Conservation (phyloP, 1,284 basidiomycete genomes). For the Cystobasidium sp. region DNA sequence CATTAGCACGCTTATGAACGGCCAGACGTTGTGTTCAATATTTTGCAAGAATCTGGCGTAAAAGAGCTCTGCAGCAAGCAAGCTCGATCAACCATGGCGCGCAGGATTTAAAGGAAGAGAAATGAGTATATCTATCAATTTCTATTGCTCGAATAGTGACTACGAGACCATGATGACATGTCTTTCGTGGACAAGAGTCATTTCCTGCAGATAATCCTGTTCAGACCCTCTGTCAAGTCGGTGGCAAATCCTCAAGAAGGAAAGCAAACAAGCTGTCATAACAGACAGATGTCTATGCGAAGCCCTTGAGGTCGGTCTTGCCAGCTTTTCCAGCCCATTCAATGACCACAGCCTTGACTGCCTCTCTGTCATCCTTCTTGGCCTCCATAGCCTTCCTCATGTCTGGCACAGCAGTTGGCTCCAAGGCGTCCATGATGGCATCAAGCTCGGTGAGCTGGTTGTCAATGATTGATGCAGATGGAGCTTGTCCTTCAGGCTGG, state of each 20-base stretch:
- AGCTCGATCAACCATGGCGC: too few species aligned
- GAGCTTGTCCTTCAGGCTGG: constrained; percentile 59
- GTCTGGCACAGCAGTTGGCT: constrained; percentile 62
- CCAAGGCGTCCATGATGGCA: constrained; percentile 60
- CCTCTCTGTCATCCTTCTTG: constrained; percentile 53
- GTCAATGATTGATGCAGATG: constrained; percentile 62
- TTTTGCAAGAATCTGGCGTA: too few species aligned
- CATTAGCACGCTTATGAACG: neutral
- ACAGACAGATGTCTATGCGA: constrained; percentile 53
- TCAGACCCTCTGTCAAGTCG: too few species aligned
- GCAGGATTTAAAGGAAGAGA: too few species aligned
- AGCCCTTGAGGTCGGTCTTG: constrained; percentile 61
- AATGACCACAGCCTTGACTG: constrained; percentile 58
- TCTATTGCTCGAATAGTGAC: too few species aligned
- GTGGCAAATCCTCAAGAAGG: too few species aligned
- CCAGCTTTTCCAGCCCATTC: constrained; percentile 53
- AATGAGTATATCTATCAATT: too few species aligned
- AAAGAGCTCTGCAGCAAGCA: too few species aligned
- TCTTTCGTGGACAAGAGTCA: too few species aligned
- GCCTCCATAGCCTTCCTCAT: constrained; percentile 62
- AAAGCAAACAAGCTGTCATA: neutral
- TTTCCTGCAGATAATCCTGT: too few species aligned
- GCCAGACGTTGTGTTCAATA: neutral
- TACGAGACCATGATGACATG: too few species aligned
- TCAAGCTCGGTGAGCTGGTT: constrained; percentile 64